These are phyloP conservation scores for Fraxinus americana DNA, from an alignment of 257 asterid genomes.

Conservation along the genomic window DNA sequence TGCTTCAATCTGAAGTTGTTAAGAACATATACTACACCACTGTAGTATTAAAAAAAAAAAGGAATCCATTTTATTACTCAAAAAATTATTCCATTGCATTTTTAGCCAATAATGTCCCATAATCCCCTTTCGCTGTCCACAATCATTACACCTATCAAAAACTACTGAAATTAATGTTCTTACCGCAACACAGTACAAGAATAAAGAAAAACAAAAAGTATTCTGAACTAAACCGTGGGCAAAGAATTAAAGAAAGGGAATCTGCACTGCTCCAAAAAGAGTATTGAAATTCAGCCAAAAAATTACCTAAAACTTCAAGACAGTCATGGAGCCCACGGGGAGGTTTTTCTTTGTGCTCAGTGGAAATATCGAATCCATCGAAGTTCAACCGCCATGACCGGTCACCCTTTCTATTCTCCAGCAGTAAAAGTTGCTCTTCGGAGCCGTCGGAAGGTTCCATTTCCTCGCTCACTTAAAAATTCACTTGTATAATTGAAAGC, in stretches of 20 bases:
- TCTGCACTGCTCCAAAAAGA: neutral
- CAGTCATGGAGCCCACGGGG: constrained; percentile 48
- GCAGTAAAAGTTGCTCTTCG: constrained; percentile 42
- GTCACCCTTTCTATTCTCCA: constrained; percentile 38
- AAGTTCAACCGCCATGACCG: constrained; percentile 54
- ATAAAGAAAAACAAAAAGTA: neutral
- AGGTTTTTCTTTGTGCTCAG: constrained; percentile 46
- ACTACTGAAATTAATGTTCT: neutral
- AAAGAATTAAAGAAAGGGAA: neutral
- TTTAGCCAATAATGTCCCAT: neutral
- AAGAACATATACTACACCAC: neutral
- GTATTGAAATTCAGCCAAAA: neutral
- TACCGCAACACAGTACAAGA: neutral
- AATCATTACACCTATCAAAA: neutral
- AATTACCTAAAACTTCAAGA: constrained; percentile 47
- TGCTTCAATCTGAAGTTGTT: neutral
- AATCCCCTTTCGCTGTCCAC: neutral
- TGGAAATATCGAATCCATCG: constrained; percentile 38
- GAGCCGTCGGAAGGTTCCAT: constrained; percentile 39
- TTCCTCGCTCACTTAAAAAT: neutral
- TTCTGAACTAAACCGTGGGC: constrained; percentile 9
- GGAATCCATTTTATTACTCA: neutral
- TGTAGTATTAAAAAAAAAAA: neutral
- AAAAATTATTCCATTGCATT: neutral
- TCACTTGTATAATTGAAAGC: neutral